Percentiles rank a stretch among this genome's conserved stretches.
Conservation (phyloP, 352 stramenopile species). For the Plasmopara halstedii region DNA sequence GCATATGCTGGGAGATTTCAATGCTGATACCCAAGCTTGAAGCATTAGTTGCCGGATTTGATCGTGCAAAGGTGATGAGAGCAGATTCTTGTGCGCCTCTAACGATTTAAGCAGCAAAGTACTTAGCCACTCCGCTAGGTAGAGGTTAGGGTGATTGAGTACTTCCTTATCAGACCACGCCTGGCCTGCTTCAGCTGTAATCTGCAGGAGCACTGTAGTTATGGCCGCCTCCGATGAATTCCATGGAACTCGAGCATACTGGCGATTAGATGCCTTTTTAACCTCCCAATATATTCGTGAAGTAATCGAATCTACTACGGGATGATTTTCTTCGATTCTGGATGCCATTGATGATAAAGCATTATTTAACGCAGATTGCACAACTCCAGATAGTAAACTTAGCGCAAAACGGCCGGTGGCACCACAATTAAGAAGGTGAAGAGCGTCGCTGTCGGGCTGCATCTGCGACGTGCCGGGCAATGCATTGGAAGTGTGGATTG, state of each 20-base stretch:
- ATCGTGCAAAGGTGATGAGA: slow-evolving; percentile 37
- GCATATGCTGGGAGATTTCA: slow-evolving; percentile 80
- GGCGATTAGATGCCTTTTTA: slow-evolving; percentile 52
- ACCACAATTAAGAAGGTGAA: slow-evolving; percentile 48
- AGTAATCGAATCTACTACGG: slow-evolving; percentile 49
- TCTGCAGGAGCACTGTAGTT: slow-evolving; percentile 60
- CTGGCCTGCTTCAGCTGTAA: slow-evolving; percentile 56
- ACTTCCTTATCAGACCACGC: slow-evolving; percentile 80
- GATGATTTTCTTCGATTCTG: slow-evolving; percentile 15
- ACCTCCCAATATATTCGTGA: slow-evolving; percentile 58
- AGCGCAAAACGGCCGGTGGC: slow-evolving; percentile 50
- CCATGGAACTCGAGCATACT: slow-evolving; percentile 81
- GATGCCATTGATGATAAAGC: slow-evolving; percentile 20
- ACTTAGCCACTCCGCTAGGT: slow-evolving; percentile 81
- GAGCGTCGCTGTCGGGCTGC: slow-evolving; percentile 32
- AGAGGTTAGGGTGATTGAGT: slow-evolving; percentile 76
- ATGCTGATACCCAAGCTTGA: slow-evolving; percentile 67
- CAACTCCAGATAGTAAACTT: slow-evolving; percentile 37
- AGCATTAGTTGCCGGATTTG: slow-evolving; percentile 58
- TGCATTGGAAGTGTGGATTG: slow-evolving; percentile 29
- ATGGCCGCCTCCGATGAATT: slow-evolving; percentile 63
- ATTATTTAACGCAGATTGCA: slow-evolving; percentile 37
- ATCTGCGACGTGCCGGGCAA: slow-evolving; percentile 17
- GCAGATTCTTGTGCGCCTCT: slow-evolving; percentile 29
- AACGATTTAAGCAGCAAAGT: slow-evolving; percentile 61